Evolutionary conservation across 768 basidiomycete genomes (phyloP).

Genomic region (Lactifluus hygrophoroides): DNA sequence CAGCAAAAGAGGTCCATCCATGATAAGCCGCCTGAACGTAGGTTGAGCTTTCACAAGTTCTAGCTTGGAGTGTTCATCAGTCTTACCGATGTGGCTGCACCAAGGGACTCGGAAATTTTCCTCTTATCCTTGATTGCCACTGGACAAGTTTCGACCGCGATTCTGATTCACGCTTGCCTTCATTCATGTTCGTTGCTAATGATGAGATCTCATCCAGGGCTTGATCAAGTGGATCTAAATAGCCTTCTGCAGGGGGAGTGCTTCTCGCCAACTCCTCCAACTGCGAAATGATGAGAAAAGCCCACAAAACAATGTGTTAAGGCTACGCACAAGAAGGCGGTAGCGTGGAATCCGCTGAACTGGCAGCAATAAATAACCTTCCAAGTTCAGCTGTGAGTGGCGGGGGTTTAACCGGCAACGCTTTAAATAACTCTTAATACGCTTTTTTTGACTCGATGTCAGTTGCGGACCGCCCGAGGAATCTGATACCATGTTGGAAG

Average conservation of each 20-base stretch:
- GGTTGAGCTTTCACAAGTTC: not conserved
- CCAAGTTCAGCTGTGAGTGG: conserved; percentile 89
- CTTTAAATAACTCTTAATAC: conserved; percentile 85
- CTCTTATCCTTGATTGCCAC: conserved; percentile 84
- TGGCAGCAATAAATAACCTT: conserved; percentile 89
- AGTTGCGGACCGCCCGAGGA: conserved; percentile 45
- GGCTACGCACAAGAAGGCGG: conserved; percentile 68
- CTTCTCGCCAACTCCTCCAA: conserved; percentile 80
- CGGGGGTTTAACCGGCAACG: conserved; percentile 81
- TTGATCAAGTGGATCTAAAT: conserved; percentile 72
- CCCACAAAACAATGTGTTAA: not conserved
- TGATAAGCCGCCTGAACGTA: conserved; percentile 67
- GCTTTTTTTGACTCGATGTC: conserved; percentile 74
- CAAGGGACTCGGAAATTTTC: conserved; percentile 91
- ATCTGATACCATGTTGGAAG: conserved; percentile 32
- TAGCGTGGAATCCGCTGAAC: conserved; percentile 98
- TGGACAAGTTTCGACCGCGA: conserved; percentile 83
- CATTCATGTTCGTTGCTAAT: conserved; percentile 93
- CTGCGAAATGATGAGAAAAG: conserved; percentile 29
- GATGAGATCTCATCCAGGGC: conserved; percentile 83
- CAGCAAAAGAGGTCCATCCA: conserved; percentile 80
- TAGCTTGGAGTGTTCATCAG: not conserved
- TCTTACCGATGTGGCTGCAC: conserved; percentile 93
- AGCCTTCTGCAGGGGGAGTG: conserved; percentile 73
- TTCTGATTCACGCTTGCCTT: conserved; percentile 94